Percentiles rank a stretch among this genome's conserved stretches.
Evolutionary conservation across 345 rosid genomes (phyloP).

Genomic region (Crucihimalaya himalaica): DNA sequence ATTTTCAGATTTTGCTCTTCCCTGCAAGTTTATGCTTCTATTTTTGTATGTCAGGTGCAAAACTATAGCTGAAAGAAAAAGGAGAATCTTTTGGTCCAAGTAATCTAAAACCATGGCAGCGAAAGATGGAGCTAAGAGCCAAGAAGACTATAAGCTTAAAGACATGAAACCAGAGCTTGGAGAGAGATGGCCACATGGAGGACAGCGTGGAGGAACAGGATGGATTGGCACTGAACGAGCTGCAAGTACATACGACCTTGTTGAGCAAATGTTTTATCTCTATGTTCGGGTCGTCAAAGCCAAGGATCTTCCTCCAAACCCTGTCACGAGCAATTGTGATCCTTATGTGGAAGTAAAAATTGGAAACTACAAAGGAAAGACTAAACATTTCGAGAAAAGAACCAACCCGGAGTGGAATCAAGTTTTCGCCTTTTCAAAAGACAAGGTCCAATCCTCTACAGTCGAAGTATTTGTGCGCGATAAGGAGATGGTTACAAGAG

Average conservation of each 20-base stretch:
- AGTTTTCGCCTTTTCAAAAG: slow-evolving; percentile 88
- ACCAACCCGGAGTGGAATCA: slow-evolving; percentile 80
- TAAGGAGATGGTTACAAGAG: slow-evolving; percentile 72
- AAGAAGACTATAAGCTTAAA: slow-evolving; percentile 85
- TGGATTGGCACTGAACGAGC: slow-evolving; percentile 85
- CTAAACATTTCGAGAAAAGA: slow-evolving; percentile 77
- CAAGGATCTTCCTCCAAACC: slow-evolving; percentile 78
- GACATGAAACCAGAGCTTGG: slow-evolving; percentile 92
- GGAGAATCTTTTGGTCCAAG: neutral
- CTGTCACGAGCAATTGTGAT: slow-evolving; percentile 64
- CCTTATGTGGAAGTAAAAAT: slow-evolving; percentile 84
- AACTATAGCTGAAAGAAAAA: neutral
- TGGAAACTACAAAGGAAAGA: slow-evolving; percentile 86
- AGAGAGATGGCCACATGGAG: slow-evolving; percentile 96
- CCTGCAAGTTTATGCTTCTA: neutral
- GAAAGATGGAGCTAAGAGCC: slow-evolving; percentile 46
- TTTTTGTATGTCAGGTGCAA: slow-evolving; percentile 17
- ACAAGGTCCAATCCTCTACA: slow-evolving; percentile 70
- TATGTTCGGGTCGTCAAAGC: slow-evolving; percentile 83
- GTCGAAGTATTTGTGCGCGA: slow-evolving; percentile 80
- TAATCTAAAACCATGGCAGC: slow-evolving; percentile 53
- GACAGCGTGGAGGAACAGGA: slow-evolving; percentile 74
- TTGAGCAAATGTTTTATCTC: slow-evolving; percentile 84
- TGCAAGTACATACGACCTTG: slow-evolving; percentile 87
- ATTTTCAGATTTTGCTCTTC: neutral